phyloP scores from a whole-genome alignment of 192 early-diverging fungal genomes.

The Umbelopsis isabellina region DNA sequence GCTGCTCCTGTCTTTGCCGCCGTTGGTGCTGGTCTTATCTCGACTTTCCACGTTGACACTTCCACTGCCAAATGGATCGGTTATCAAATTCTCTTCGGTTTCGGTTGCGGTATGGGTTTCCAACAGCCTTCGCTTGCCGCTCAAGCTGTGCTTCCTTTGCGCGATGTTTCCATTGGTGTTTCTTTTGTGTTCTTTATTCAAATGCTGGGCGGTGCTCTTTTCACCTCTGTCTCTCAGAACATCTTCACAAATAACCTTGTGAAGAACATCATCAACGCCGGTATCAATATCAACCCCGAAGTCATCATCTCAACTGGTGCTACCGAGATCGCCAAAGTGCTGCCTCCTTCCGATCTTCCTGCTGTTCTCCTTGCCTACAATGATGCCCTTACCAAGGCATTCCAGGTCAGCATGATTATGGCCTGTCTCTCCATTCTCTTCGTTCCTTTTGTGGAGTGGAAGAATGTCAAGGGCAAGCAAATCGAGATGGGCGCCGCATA shows the following conservation, averaged over 20 bases:
- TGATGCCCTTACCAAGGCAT: conserved; percentile 1
- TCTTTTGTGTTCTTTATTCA: conserved; percentile 16
- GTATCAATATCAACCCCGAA: not conserved
- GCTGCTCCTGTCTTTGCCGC: conserved; percentile 50
- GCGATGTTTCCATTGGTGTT: conserved; percentile 13
- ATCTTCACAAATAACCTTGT: not conserved
- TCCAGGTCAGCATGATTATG: conserved; percentile 12
- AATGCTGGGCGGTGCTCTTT: conserved; percentile 4
- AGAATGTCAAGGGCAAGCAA: too few relatives aligned
- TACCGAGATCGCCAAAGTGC: not conserved
- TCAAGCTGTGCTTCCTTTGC: conserved; percentile 52
- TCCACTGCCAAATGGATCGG: conserved; percentile 52
- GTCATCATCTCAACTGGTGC: conserved; percentile 2
- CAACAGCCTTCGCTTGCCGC: conserved; percentile 73
- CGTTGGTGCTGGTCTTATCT: conserved; percentile 64
- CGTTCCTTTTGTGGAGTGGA: not conserved
- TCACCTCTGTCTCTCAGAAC: conserved; percentile 7
- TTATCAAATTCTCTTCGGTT: conserved; percentile 67
- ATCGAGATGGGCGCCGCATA: too few relatives aligned
- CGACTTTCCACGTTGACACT: conserved; percentile 53
- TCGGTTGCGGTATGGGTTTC: conserved; percentile 74
- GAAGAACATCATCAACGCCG: not conserved
- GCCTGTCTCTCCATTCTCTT: not conserved
- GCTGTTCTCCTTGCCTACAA: not conserved
- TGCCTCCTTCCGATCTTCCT: not conserved